phyloP scores from a whole-genome alignment of 139 green algal genomes.

The Spirogloea muscicola region DNA sequence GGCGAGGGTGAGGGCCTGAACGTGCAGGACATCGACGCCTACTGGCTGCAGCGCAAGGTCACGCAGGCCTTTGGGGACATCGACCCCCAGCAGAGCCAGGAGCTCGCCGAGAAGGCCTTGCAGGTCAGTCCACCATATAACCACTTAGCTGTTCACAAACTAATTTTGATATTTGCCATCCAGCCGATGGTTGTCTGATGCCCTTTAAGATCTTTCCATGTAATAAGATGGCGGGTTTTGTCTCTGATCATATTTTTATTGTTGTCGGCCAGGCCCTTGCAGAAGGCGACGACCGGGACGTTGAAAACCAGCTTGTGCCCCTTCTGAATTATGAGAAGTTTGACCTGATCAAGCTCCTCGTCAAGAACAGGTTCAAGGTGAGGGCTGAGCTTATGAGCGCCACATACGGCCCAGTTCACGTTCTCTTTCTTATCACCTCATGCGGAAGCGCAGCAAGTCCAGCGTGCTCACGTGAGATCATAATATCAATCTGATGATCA shows the following conservation, averaged over 20 bases:
- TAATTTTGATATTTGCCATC: not conserved
- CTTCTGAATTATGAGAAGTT: slow-evolving; percentile 94
- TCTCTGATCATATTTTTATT: not conserved
- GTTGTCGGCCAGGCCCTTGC: no score
- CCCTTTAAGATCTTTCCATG: slow-evolving; percentile 31
- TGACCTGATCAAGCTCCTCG: slow-evolving; percentile 91
- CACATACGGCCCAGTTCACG: no score
- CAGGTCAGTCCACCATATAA: no score
- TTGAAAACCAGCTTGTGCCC: slow-evolving; percentile 87
- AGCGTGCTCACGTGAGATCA: no score
- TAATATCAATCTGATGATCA: no score
- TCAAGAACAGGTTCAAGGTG: slow-evolving; percentile 75
- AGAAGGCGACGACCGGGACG: slow-evolving; percentile 59
- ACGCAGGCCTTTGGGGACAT: slow-evolving; percentile 59
- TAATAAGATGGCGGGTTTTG: no score
- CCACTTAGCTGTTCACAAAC: not conserved
- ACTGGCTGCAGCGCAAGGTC: slow-evolving; percentile 95
- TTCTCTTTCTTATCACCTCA: no score
- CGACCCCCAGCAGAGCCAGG: slow-evolving; percentile 68
- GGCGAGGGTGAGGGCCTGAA: slow-evolving; percentile 45
- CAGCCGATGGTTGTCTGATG: not conserved
- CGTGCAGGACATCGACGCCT: slow-evolving; percentile 90
- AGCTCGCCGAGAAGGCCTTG: slow-evolving; percentile 71
- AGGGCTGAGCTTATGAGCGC: no score
- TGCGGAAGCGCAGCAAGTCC: no score